Base-by-base conservation (phyloP, 1,139 yeast genomes). In the Geotrichum siamense region DNA sequence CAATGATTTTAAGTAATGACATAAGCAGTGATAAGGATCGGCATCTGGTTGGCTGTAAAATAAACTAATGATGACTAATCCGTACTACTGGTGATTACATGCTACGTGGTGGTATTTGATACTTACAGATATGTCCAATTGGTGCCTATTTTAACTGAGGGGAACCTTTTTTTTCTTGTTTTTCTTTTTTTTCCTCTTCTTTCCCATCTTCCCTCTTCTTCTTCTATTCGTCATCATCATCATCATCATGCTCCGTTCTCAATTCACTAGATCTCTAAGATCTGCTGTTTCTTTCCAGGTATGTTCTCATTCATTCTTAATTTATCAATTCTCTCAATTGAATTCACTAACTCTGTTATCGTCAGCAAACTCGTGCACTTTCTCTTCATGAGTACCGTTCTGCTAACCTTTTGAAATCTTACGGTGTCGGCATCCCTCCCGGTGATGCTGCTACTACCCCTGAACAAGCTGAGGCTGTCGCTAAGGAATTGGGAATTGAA, bases 321-420 rank as follows among this genome's bases (percentile, higher is more conserved):
- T n/a, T n/a, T n/a, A n/a, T n/a, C n/a, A n/a, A n/a, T n/a, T n/a
- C n/a, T n/a, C n/a, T n/a, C n/a, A n/a, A n/a, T n/a, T n/a, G n/a
- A n/a, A 22, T 10, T 26, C 21, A 4, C n/a, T 13, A 19, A 19
- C 27, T 35, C 6, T 3, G 10, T 29, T 10, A 8, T 10, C 26
- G 2, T 35, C 38, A 41, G 40, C 61, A 59, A 45, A 59, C 56
- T 51, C 58, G 97, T 75, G 72, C 71, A 68, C 72, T 89, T 58
- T 87, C 96, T 29, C 79, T 91, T 57, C 98, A 91, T 64, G 99
- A 91, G 70, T 93, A 69, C 78, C 86, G 97, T 65, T 86, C 97
- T 31, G 96, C 98, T 47, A 85, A 84, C 54, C 70, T 91, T 51
- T 77, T 91, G 59, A 76, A 78, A 64, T 48, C 58, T 49, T 91